Evolutionary conservation across 2,329 filamentous ascomycete species (phyloP).

Genomic region (Phialocephala sp.): DNA sequence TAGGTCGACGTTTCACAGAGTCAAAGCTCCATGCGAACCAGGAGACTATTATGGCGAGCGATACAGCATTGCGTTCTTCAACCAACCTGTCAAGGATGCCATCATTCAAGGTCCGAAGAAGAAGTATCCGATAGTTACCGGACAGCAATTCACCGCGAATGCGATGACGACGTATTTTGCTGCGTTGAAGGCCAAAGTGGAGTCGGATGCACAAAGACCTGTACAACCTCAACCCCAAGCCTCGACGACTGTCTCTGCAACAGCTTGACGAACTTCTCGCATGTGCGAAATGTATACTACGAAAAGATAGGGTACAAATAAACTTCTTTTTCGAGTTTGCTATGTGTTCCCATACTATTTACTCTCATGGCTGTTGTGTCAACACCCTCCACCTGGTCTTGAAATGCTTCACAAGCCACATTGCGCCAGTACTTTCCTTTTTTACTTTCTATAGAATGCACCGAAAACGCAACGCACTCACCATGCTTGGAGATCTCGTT

Average conservation of each 20-base stretch:
- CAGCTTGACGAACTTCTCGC: background rate
- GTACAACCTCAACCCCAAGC: background rate
- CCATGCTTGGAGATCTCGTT: too few species aligned
- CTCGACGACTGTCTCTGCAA: background rate
- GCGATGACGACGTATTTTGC: constrained; percentile 60
- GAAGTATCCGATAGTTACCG: constrained; percentile 65
- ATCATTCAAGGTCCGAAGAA: constrained; percentile 63
- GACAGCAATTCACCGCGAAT: constrained; percentile 60
- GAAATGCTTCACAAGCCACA: too few species aligned
- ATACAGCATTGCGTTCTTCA: constrained; percentile 69
- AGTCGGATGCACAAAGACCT: constrained; percentile 20
- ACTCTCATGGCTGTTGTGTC: too few species aligned
- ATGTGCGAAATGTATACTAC: background rate
- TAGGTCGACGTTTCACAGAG: constrained; percentile 67
- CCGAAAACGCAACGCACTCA: too few species aligned
- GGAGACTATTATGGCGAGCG: constrained; percentile 61
- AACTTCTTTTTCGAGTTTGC: too few species aligned
- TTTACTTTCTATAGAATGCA: too few species aligned
- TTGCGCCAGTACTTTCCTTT: too few species aligned
- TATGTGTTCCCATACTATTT: too few species aligned
- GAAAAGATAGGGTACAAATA: too few species aligned
- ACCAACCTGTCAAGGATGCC: constrained; percentile 61
- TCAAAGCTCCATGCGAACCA: constrained; percentile 61
- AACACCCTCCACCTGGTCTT: too few species aligned
- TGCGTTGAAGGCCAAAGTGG: constrained; percentile 53